Evolutionary conservation across 202 grass and related monocot genomes (phyloP), one percentile per base, ranked within the genome.

Genomic region (Musa balbisiana): DNA sequence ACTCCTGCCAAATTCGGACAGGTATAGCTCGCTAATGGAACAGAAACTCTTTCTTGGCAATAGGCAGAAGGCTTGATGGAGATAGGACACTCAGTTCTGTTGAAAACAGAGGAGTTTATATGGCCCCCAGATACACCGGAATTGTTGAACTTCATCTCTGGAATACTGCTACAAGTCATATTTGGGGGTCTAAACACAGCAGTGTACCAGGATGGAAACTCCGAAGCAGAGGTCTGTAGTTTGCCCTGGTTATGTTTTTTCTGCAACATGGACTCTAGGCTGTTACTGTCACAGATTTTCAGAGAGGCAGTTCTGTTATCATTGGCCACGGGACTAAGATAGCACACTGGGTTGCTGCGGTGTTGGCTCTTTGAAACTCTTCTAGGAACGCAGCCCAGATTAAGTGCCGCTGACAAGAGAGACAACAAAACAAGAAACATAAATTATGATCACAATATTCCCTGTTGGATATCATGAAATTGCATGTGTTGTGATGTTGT

Each of bases 311-410:
- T 9, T 54, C 65, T 51, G 43, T 20, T 62, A 56, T 87, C 80
- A 62, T 76, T 82, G 0, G 79, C 10, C 24, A 49, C 50, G 12
- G 72, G 29, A 64, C 72, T 83, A 17, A 87, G 77, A 80, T 87
- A 87, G 53, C 76, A 87, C 10, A 72, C 77, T 0, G 81, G 85
- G 55, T 87, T 87, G 85, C 72, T 80, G 58, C 80, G 79, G 51
- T 77, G 80, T 51, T 87, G 85, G 70, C 85, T 87, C 62, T 81
- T 87, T 0, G 85, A 87, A 58, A 77, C 85, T 69, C 85, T 83
- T 87, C 85, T 87, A 10, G 81, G 80, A 65, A 77, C 43, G n/a
- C 85, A 87, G 26, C 81, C 85, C 49, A 87, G 72, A 80, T 83
- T 87, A 23, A 87, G 80, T 72, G 85, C 80, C 76, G 81, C 85